A percentile compares a stretch with the other conserved stretches of the same genome.
Conservation (phyloP, 1,139 yeast species). For the Blastobotrys petasosporus region DNA sequence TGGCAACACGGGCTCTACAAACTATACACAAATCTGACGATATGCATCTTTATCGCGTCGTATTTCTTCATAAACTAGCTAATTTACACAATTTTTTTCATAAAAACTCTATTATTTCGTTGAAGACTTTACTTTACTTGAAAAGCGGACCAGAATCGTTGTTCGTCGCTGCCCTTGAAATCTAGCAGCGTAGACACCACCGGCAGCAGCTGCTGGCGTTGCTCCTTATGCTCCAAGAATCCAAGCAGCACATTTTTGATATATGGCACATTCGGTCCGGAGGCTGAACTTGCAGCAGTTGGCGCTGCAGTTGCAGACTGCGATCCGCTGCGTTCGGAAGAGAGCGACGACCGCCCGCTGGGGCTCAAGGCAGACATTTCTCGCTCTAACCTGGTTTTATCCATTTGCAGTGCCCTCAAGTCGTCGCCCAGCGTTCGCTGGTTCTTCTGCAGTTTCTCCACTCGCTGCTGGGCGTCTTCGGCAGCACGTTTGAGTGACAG, state of each 20-base stretch:
- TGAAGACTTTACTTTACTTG: conserved; percentile 13
- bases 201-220: conserved; percentile 74
- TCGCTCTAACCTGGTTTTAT: conserved; percentile 1
- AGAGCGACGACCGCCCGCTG: not conserved
- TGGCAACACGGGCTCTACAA: too few species aligned
- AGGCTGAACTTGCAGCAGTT: not conserved
- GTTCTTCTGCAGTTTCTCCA: conserved; percentile 45
- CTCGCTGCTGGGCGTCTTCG: conserved; percentile 32
- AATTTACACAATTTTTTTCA: not conserved
- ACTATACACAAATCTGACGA: too few species aligned
- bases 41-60: too few species aligned
- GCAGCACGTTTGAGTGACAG: conserved; percentile 30
- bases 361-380: not conserved
- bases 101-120: not conserved
- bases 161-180: conserved; percentile 64
- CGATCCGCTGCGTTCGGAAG: not conserved
- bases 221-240: conserved; percentile 87
- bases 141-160: conserved; percentile 57
- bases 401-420: conserved; percentile 16
- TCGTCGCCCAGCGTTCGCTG: conserved; percentile 67
- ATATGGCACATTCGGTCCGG: conserved; percentile 55
- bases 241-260: conserved; percentile 84
- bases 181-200: conserved; percentile 73
- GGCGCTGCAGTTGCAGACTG: not conserved
- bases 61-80: not conserved